A percentile compares a stretch with the other conserved stretches of the same genome.
phyloP scores from a whole-genome alignment of 148 eudicot species.

The Spergularia marina region DNA sequence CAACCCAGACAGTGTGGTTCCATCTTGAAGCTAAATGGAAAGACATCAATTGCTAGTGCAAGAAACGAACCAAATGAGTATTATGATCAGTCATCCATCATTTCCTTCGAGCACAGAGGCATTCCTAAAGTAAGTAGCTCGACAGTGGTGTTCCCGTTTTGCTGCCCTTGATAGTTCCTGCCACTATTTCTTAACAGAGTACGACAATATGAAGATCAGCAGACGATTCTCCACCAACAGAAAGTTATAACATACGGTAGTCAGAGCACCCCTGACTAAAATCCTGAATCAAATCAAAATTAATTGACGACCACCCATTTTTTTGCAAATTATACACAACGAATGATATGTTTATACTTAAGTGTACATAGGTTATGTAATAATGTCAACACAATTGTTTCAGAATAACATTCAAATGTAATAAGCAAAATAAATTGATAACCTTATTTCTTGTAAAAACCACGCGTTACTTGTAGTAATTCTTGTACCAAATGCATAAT shows the following conservation, averaged over 20 bases:
- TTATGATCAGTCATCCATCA: slow-evolving; percentile 26
- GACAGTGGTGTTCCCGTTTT: slow-evolving; percentile 35
- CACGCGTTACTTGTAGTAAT: neutral
- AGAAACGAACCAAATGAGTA: slow-evolving; percentile 22
- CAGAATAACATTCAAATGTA: slow-evolving; percentile 19
- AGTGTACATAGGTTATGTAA: slow-evolving; percentile 25
- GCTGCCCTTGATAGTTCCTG: slow-evolving; percentile 32
- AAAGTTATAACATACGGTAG: neutral
- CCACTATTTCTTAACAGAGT: neutral
- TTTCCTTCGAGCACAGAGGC: slow-evolving; percentile 34
- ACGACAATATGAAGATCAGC: neutral
- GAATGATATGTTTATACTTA: slow-evolving; percentile 14
- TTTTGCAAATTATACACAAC: neutral
- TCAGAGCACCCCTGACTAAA: slow-evolving; percentile 6
- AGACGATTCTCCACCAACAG: neutral
- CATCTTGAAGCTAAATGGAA: slow-evolving; percentile 23
- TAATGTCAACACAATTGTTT: slow-evolving; percentile 19
- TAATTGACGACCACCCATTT: slow-evolving; percentile 12
- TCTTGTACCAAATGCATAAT: neutral
- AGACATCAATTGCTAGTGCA: slow-evolving; percentile 13
- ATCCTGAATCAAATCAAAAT: slow-evolving; percentile 1
- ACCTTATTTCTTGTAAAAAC: slow-evolving; percentile 11
- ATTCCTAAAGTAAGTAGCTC: slow-evolving; percentile 17
- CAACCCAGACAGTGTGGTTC: slow-evolving; percentile 58
- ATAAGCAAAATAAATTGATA: slow-evolving; percentile 12